Base-by-base conservation (phyloP, 1,139 yeast genomes). In the Pichia sp. region DNA sequence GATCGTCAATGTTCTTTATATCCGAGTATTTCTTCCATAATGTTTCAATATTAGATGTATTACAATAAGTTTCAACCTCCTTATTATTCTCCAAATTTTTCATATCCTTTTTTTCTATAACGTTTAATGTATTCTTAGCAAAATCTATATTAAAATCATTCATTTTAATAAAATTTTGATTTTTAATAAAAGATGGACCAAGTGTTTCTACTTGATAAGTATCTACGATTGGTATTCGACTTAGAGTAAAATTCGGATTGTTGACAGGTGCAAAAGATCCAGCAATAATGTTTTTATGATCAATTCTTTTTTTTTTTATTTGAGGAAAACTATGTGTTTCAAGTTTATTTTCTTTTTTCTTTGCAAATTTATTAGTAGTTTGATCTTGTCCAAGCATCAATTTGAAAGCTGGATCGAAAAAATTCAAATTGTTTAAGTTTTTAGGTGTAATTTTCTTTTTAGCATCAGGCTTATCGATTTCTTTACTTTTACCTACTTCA, bases 181-280 rank as follows among this genome's bases (percentile, higher is more conserved):
- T 11, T 6, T 16, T 24, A 11, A 40, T n/a, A 13, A 36, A 11
- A 18, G 18, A 26, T 1, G 44, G 43, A 7, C 38, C 36, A 15
- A 39, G 24, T 3, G 44, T 46, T 43, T 59, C 66, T 22, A 57
- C 36, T 40, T 60, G 62, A 12, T 56, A 54, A 2, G 62, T 56
- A 1, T 64, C 65, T 8, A 40, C 34, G 9, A 53, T 49, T 1
- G 53, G 46, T 7, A 47, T 35, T 27, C 62, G 46, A 25, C 51
- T 53, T 27, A 54, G 54, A 8, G 44, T 43, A 41, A 49, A 55
- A 13, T 39, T 43, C 2, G 46, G 24, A 29, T 46, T 32, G 7
- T 39, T 12, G 4, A 35, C 26, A 3, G 56, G 55, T 3, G 52
- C 52, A 46, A 40, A 50, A 3, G 49, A 50, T 4, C 42, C 47